A percentile compares a stretch with the other conserved stretches of the same genome.
phyloP scores from a whole-genome alignment of 768 basidiomycete genomes.

The Russula lepida region DNA sequence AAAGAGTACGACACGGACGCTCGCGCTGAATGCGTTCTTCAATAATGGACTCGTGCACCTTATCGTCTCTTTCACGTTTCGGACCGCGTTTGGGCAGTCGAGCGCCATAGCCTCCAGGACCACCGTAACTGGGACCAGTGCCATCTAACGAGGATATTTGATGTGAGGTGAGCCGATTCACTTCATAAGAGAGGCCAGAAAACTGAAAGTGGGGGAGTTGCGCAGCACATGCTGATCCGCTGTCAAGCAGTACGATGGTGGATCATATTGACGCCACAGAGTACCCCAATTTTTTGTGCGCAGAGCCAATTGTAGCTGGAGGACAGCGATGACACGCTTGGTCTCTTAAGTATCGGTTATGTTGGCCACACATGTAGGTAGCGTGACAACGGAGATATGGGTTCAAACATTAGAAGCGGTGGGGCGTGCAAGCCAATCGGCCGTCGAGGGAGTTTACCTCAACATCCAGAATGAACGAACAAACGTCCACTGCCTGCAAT shows the following conservation, averaged over 20 bases:
- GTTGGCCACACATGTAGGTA: constrained; percentile 9
- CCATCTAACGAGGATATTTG: constrained; percentile 48
- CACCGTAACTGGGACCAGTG: constrained; percentile 48
- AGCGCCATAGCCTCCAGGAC: constrained; percentile 35
- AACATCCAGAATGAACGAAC: constrained; percentile 11
- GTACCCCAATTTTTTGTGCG: background rate
- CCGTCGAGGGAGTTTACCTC: constrained; percentile 10
- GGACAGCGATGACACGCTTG: background rate
- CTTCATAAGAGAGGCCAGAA: constrained; percentile 14
- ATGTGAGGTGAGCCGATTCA: constrained; percentile 21
- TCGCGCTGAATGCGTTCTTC: constrained; percentile 92
- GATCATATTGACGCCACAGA: constrained; percentile 5
- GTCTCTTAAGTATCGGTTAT: constrained; percentile 11
- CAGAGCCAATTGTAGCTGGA: constrained; percentile 4
- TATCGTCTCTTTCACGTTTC: constrained; percentile 79
- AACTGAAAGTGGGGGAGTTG: constrained; percentile 10
- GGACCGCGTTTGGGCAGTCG: constrained; percentile 38
- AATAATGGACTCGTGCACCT: constrained; percentile 84
- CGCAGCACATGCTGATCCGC: constrained; percentile 1
- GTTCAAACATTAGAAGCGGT: constrained; percentile 10
- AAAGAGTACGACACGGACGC: constrained; percentile 89
- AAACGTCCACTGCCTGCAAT: constrained; percentile 15
- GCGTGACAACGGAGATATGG: background rate
- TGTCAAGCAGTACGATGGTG: background rate
- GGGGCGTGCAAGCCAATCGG: constrained; percentile 7